Evolutionary conservation across 2,329 filamentous ascomycete species (phyloP).

Genomic region (Scolecobasidium constrictum): DNA sequence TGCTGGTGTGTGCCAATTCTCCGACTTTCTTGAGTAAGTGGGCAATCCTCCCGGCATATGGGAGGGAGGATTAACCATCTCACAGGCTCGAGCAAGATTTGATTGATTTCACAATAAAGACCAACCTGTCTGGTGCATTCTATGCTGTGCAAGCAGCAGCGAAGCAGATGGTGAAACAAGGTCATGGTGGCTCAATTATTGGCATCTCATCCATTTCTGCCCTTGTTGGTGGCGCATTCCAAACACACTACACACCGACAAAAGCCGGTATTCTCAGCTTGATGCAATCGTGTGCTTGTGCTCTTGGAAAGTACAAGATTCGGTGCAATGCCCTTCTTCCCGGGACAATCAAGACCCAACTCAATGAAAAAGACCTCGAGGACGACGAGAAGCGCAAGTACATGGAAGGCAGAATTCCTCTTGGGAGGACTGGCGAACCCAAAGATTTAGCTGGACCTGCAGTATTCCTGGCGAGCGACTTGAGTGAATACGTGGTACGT

Average conservation of each 20-base stretch:
- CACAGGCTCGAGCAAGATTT: constrained; percentile 34
- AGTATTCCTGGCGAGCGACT: constrained; percentile 69
- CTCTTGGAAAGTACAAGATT: constrained; percentile 64
- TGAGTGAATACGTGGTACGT: constrained; percentile 63
- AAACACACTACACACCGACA: constrained; percentile 81
- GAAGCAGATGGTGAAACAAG: constrained; percentile 61
- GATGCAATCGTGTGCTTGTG: constrained; percentile 75
- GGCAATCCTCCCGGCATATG: neutral
- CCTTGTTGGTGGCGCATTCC: constrained; percentile 64
- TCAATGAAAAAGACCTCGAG: constrained; percentile 74
- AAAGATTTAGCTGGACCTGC: constrained; percentile 73
- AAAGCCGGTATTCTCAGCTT: constrained; percentile 73
- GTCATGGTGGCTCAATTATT: constrained; percentile 69
- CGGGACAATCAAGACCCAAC: constrained; percentile 71
- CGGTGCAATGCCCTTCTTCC: constrained; percentile 76
- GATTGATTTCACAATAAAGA: constrained; percentile 59
- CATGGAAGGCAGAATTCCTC: constrained; percentile 71
- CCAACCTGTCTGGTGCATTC: constrained; percentile 83
- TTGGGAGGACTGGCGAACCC: constrained; percentile 62
- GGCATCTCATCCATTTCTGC: constrained; percentile 63
- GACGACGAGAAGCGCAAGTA: constrained; percentile 61
- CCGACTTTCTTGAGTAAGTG: constrained; percentile 64
- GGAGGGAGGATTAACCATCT: no score
- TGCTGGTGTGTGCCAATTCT: constrained; percentile 80
- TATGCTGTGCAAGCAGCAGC: constrained; percentile 78